phyloP scores from a whole-genome alignment of 192 early-diverging fungal genomes.

The Dispira parvispora region DNA sequence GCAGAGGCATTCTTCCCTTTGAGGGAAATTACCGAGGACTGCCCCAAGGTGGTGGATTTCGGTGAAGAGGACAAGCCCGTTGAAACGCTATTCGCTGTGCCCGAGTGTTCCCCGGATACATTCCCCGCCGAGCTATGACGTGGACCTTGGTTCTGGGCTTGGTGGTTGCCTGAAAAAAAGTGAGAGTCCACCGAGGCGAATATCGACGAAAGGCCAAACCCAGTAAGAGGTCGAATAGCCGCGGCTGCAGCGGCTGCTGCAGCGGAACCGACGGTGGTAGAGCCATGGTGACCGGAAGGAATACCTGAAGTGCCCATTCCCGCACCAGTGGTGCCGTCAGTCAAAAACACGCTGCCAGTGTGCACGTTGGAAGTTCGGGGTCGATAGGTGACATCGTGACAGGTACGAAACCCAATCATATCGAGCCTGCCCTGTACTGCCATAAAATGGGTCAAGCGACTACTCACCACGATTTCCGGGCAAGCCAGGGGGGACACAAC shows the following conservation, averaged over 20 bases:
- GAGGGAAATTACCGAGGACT: no score
- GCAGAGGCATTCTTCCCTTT: no score
- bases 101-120: no score
- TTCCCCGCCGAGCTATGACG: no score
- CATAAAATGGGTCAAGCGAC: conserved; percentile 9
- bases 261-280: conserved; percentile 5
- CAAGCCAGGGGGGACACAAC: conserved; percentile 24
- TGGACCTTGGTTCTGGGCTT: no score
- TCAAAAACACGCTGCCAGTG: neutral
- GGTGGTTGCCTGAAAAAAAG: conserved; percentile 1
- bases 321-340: neutral
- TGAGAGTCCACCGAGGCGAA: conserved; percentile 1
- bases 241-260: conserved; percentile 9
- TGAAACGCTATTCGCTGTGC: no score
- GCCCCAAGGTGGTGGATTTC: no score
- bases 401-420: neutral
- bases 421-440: neutral
- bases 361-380: neutral
- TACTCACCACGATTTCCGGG: conserved; percentile 28
- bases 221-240: conserved; percentile 9
- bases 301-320: no score
- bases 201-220: conserved; percentile 9
- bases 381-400: neutral
- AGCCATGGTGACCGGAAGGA: no score
- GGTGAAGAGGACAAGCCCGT: no score